Conservation (phyloP, 306 rosid species). For the Ormosia emarginata region DNA sequence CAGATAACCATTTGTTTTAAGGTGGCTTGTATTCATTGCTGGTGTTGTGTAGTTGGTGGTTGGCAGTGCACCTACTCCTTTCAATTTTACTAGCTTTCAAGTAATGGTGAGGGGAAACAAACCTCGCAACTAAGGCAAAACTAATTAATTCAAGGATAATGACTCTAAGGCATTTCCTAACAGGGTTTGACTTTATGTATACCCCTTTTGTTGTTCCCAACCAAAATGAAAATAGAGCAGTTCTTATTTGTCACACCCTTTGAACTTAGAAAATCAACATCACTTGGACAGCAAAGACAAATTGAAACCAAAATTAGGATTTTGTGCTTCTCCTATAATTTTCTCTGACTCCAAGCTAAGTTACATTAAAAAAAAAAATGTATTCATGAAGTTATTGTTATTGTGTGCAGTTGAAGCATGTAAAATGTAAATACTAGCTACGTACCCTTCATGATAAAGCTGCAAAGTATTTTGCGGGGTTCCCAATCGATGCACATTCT, state of each 20-base stretch:
- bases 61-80: slow-evolving; percentile 24
- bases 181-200: not conserved
- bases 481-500: not conserved
- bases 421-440: no score
- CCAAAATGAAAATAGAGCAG: not conserved
- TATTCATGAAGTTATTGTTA: no score
- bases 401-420: no score
- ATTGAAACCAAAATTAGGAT: not conserved
- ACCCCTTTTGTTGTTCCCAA: not conserved
- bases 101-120: slow-evolving; percentile 6
- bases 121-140: slow-evolving; percentile 12
- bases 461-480: not conserved
- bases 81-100: slow-evolving; percentile 13
- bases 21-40: slow-evolving; percentile 7
- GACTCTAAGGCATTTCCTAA: slow-evolving; percentile 21
- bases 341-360: not conserved
- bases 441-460: not conserved
- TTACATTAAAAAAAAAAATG: not conserved
- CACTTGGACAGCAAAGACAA: not conserved
- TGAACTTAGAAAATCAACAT: not conserved
- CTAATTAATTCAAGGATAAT: slow-evolving; percentile 21
- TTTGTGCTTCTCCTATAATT: not conserved
- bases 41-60: slow-evolving; percentile 26
- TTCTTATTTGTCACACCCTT: not conserved
- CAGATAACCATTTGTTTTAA: not conserved